A percentile compares a stretch with the other conserved stretches of the same genome.
Evolutionary conservation across 257 asterid species (phyloP).

Genomic region (Plectranthus barbatus): DNA sequence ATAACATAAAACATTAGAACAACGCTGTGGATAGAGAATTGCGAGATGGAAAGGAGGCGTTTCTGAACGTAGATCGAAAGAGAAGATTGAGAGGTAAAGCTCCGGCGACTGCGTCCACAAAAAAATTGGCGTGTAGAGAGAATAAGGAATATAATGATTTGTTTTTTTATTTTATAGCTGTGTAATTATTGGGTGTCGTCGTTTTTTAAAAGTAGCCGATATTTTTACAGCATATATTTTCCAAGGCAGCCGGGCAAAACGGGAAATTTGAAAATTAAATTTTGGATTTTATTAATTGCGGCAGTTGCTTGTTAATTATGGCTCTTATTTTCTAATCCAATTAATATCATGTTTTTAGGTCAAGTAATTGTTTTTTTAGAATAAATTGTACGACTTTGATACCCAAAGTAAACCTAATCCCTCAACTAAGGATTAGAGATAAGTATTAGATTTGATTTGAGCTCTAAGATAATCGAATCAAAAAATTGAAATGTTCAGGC

Average conservation of each 20-base stretch:
- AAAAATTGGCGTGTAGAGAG: constrained; percentile 25
- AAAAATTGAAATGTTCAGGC: too few species aligned
- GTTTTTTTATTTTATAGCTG: background rate
- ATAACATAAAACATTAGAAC: background rate
- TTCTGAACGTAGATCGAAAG: constrained; percentile 21
- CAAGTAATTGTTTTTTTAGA: background rate
- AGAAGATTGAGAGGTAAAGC: constrained; percentile 18
- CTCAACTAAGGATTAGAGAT: too few species aligned
- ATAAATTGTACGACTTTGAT: too few species aligned
- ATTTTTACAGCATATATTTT: constrained; percentile 10
- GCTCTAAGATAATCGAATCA: too few species aligned
- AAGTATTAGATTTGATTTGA: too few species aligned
- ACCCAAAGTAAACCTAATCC: too few species aligned
- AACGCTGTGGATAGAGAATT: background rate
- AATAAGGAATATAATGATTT: constrained; percentile 17
- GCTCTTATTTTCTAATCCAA: background rate
- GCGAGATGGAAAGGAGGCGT: constrained; percentile 8
- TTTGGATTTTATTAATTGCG: background rate
- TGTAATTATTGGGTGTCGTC: constrained; percentile 18
- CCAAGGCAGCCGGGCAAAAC: background rate
- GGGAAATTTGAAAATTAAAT: background rate
- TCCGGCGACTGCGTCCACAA: constrained; percentile 57
- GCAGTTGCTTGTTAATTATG: constrained; percentile 9
- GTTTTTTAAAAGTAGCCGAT: constrained; percentile 5
- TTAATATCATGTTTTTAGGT: background rate